These are phyloP conservation scores for Trematosphaeria pertusa DNA, from an alignment of 2,329 filamentous ascomycete species.

Conservation along the genomic window DNA sequence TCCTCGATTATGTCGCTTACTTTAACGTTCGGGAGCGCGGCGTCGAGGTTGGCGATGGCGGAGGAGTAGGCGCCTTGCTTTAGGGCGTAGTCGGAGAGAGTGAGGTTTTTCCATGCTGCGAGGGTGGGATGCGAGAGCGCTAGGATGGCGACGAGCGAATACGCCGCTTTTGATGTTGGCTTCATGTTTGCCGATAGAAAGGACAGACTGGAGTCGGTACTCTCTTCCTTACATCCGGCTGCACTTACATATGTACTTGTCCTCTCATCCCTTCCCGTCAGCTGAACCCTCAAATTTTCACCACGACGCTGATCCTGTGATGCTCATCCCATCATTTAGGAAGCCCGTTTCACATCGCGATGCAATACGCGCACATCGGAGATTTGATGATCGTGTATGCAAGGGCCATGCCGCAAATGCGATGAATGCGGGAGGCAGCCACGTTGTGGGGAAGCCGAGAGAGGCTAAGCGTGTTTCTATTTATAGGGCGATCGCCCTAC, in stretches of 20 bases:
- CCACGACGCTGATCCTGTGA: too few relatives aligned
- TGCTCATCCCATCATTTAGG: neutral
- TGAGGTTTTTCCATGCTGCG: slow-evolving; percentile 20
- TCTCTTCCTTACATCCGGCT: neutral
- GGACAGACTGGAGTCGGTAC: too few relatives aligned
- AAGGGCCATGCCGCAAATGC: neutral
- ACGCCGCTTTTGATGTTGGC: too few relatives aligned
- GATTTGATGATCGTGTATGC: neutral
- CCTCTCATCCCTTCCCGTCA: too few relatives aligned
- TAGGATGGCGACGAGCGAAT: neutral
- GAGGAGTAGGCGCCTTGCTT: slow-evolving; percentile 12
- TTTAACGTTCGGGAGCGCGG: slow-evolving; percentile 14
- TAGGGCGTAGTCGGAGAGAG: slow-evolving; percentile 12
- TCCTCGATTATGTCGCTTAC: slow-evolving; percentile 13
- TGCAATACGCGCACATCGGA: neutral
- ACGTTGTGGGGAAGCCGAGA: too few relatives aligned
- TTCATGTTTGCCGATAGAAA: too few relatives aligned
- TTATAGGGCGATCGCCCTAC: too few relatives aligned
- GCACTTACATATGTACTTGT: neutral
- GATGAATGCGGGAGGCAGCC: slow-evolving; percentile 1
- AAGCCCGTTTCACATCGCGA: neutral
- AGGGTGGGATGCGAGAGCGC: neutral
- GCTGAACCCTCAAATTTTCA: too few relatives aligned
- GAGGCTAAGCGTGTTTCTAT: too few relatives aligned
- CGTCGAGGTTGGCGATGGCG: slow-evolving; percentile 16